Percentiles rank a stretch among this genome's conserved stretches.
phyloP scores from a whole-genome alignment of 106 monocot species.

The Allium cepa region DNA sequence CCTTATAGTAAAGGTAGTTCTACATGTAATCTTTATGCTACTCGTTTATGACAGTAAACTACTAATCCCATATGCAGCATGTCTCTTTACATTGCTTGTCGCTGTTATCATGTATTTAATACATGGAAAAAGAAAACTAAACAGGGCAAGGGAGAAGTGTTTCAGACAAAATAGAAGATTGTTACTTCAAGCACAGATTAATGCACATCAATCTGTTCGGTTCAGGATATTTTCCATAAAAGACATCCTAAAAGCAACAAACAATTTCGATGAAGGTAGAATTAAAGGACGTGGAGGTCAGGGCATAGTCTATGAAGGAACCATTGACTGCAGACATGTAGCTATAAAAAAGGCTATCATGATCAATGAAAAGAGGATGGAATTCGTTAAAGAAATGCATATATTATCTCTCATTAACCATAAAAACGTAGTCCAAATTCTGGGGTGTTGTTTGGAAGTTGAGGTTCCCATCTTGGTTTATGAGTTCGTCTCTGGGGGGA shows the following conservation, averaged over 20 bases:
- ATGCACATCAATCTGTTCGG: conserved; percentile 8
- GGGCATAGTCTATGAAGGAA: conserved; percentile 34
- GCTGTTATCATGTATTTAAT: background rate
- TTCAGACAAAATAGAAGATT: conserved; percentile 20
- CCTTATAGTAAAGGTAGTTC: too few relatives aligned
- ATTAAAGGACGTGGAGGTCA: conserved; percentile 33
- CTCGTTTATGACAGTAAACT: too few relatives aligned
- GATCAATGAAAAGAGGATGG: conserved; percentile 24
- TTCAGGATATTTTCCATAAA: background rate
- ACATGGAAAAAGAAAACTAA: conserved; percentile 2
- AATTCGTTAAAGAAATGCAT: conserved; percentile 36
- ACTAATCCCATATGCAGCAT: background rate
- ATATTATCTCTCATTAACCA: conserved; percentile 42
- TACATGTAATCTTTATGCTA: too few relatives aligned
- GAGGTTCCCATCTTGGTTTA: conserved; percentile 43
- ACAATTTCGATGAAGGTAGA: conserved; percentile 13
- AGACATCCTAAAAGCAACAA: conserved; percentile 14
- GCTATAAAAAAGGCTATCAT: conserved; percentile 37
- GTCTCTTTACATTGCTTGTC: background rate
- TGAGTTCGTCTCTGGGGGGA: conserved; percentile 36
- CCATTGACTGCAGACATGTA: conserved; percentile 5
- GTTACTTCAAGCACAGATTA: conserved; percentile 16
- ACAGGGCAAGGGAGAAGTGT: conserved; percentile 15
- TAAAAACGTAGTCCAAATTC: conserved; percentile 29
- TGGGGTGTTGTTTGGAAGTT: conserved; percentile 41